Percentiles rank a stretch among this genome's conserved stretches.
These are phyloP conservation scores for Marasmius oreades DNA, from an alignment of 1,284 basidiomycete species.

Conservation along the genomic window DNA sequence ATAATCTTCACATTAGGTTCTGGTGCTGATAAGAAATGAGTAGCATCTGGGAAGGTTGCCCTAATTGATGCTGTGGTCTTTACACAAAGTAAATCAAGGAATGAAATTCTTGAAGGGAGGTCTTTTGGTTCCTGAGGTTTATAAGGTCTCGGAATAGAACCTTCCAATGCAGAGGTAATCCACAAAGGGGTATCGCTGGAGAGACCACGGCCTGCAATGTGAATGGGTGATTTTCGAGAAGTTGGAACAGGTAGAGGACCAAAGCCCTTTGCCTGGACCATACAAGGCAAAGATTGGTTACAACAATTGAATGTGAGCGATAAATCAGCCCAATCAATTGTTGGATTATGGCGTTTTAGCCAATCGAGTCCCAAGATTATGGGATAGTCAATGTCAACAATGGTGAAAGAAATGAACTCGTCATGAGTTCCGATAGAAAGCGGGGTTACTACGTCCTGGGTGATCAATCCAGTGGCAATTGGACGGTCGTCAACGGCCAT, in stretches of 20 bases:
- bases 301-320: constrained; percentile 5
- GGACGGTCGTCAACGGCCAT: constrained; percentile 4
- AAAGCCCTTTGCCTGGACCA: constrained; percentile 14
- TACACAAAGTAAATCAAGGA: too few relatives aligned
- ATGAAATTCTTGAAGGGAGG: too few relatives aligned
- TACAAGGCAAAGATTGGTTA: background rate
- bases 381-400: constrained; percentile 12
- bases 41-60: background rate
- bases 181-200: background rate
- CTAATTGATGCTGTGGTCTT: background rate
- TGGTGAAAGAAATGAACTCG: background rate
- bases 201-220: background rate
- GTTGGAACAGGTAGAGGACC: background rate
- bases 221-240: background rate
- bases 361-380: constrained; percentile 17
- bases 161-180: background rate
- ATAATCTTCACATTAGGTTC: background rate
- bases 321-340: constrained; percentile 11
- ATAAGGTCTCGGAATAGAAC: background rate
- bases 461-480: constrained; percentile 1
- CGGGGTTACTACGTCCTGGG: constrained; percentile 5
- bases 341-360: constrained; percentile 14
- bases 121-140: too few relatives aligned
- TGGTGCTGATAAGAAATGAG: background rate
- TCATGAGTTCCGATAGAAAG: background rate